These are phyloP conservation scores for Aureobasidium namibiae DNA, from an alignment of 2,329 filamentous ascomycete genomes.

Conservation along the genomic window DNA sequence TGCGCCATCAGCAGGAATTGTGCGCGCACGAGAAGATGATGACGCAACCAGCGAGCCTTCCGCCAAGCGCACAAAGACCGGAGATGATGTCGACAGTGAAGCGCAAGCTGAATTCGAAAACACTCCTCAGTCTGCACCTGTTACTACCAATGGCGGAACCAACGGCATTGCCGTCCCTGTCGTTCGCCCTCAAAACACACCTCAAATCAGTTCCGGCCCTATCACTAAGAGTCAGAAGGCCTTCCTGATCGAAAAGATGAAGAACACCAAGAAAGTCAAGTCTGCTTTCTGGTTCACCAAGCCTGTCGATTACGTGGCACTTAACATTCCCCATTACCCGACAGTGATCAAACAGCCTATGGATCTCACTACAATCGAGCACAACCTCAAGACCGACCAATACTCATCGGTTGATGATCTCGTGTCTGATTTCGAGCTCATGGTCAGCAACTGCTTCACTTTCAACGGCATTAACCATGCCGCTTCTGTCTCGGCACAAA, in stretches of 20 bases:
- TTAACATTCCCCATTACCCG: conserved; percentile 68
- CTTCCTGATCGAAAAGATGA: conserved; percentile 58
- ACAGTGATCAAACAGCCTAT: conserved; percentile 68
- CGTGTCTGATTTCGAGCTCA: conserved; percentile 63
- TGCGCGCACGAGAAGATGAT: conserved; percentile 73
- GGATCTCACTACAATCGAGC: conserved; percentile 76
- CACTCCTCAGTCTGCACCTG: conserved; percentile 13
- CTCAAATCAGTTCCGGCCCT: conserved; percentile 30
- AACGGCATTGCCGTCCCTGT: conserved; percentile 12
- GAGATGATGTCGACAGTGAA: conserved; percentile 32
- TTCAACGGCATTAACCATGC: conserved; percentile 79
- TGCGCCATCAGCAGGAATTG: conserved; percentile 32
- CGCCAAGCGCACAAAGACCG: conserved; percentile 74
- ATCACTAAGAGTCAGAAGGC: conserved; percentile 54
- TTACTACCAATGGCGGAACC: conserved; percentile 12
- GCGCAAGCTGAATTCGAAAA: conserved; percentile 19
- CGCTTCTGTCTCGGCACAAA: conserved; percentile 60
- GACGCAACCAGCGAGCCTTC: conserved; percentile 51
- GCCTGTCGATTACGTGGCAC: conserved; percentile 68
- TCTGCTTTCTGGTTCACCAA: conserved; percentile 66
- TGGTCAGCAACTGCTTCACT: conserved; percentile 66
- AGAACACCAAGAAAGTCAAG: conserved; percentile 78
- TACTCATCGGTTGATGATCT: conserved; percentile 68
- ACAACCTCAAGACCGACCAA: conserved; percentile 60
- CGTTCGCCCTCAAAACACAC: conserved; percentile 21